Percentiles rank a stretch among this genome's conserved stretches.
Conservation (phyloP, 2,329 filamentous ascomycete species). For the Paecilomyces sp. region DNA sequence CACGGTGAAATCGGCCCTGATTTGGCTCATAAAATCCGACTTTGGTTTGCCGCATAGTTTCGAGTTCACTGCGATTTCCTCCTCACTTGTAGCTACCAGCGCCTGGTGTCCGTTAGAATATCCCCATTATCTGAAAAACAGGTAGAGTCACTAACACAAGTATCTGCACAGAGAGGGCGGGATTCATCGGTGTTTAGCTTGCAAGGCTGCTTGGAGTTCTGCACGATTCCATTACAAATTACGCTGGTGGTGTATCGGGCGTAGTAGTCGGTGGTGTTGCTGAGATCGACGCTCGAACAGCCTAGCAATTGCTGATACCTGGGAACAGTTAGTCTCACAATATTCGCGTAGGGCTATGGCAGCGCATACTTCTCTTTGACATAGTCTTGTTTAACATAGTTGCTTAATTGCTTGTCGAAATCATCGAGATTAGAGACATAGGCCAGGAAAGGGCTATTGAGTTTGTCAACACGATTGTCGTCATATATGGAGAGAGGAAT, state of each 20-base stretch:
- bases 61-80: constrained; percentile 68
- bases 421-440: constrained; percentile 67
- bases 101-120: constrained; percentile 46
- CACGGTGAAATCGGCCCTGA: constrained; percentile 85
- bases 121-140: constrained; percentile 1
- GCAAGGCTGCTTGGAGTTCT: constrained; percentile 73
- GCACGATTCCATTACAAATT: constrained; percentile 88
- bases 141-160: constrained; percentile 58
- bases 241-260: constrained; percentile 88
- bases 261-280: constrained; percentile 75
- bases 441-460: constrained; percentile 69
- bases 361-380: constrained; percentile 65
- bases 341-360: background rate
- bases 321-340: constrained; percentile 8
- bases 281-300: constrained; percentile 68
- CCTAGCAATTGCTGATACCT: constrained; percentile 80
- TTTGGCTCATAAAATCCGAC: constrained; percentile 62
- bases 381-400: constrained; percentile 69
- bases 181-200: constrained; percentile 56
- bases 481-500: constrained; percentile 11
- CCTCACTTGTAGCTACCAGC: constrained; percentile 80
- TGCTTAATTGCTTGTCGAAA: constrained; percentile 69
- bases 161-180: constrained; percentile 76
- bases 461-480: constrained; percentile 20
- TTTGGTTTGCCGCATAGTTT: constrained; percentile 63